Base-by-base conservation (phyloP, 306 rosid genomes). In the Dalbergia cochinchinensis region DNA sequence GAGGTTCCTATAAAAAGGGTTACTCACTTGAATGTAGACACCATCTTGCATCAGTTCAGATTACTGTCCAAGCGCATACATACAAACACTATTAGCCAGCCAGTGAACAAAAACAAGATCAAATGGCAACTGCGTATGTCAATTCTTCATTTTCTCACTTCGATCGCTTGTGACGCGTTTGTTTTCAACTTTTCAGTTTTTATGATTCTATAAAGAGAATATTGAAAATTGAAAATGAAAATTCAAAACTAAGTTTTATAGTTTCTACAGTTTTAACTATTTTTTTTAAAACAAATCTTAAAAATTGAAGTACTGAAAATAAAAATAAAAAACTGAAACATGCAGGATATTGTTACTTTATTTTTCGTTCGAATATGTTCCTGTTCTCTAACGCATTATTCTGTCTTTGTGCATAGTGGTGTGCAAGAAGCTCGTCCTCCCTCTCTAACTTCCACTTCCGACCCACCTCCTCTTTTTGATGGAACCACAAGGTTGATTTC, bases 401-500 rank as follows among this genome's bases (percentile, higher is more conserved):
- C 1, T 33, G 16, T 70, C 22, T 61, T 20, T 80, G 3, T 31
- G 37, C 33, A 44, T 15, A 90, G 92, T 33, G 73, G 61, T 26
- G 81, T 60, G 4, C 70, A 63, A 37, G 88, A 69, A 35, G 79
- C 59, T 71, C 86, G 45, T 70, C 91, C 96, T 39, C 81, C 94
- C 0, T 14, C 87, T 0, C 55, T 94, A 78, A 87, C 87, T 65
- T 85, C 93, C 80, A 75, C 84, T 14, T 83, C 98, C 50, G 80
- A 76, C 8, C 96, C 81, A 45, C 98, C 96, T 50, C 83, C 96
- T 70, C 74, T 94, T 34, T 94, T 94, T 59, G 96, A 94, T 64
- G 98, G 97, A 82, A 90, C 98, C 39, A 89, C 92, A 68, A 90
- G 98, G 97, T 93, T 80, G 31, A 14, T 48, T 48, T 64, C 50